Percentiles rank a stretch among this genome's conserved stretches.
Evolutionary conservation across 768 basidiomycete species (phyloP).

Genomic region (Russula vinacea): DNA sequence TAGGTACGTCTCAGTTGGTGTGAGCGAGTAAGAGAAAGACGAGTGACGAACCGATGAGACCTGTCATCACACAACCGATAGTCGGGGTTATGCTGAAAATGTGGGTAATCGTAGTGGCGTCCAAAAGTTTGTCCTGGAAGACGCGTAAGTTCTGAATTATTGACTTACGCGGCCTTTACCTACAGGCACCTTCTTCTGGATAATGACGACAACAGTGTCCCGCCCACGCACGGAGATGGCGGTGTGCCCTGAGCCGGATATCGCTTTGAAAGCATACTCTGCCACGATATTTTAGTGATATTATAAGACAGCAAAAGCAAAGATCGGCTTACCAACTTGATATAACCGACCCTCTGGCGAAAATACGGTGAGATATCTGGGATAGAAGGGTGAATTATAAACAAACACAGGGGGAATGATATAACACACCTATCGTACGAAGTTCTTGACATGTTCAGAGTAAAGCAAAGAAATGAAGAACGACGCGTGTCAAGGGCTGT

Average conservation of each 20-base stretch:
- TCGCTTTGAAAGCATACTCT: slow-evolving; percentile 99
- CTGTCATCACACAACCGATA: slow-evolving; percentile 98
- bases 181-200: slow-evolving; percentile 97
- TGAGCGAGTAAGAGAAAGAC: slow-evolving; percentile 1
- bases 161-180: slow-evolving; percentile 14
- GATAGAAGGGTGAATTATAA: not conserved
- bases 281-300: slow-evolving; percentile 4
- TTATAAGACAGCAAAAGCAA: no score
- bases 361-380: slow-evolving; percentile 94
- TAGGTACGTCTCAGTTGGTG: not conserved
- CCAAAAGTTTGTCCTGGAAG: slow-evolving; percentile 90
- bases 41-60: slow-evolving; percentile 72
- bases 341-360: slow-evolving; percentile 96
- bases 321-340: slow-evolving; percentile 80
- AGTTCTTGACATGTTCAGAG: slow-evolving; percentile 75
- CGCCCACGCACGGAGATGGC: slow-evolving; percentile 89
- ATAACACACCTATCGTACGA: slow-evolving; percentile 78
- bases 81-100: slow-evolving; percentile 93
- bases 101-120: slow-evolving; percentile 91
- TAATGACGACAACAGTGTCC: slow-evolving; percentile 93
- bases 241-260: slow-evolving; percentile 94
- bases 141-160: not conserved
- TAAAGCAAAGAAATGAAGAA: not conserved
- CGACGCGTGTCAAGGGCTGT: not conserved
- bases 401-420: not conserved